These are phyloP conservation scores for Suillus brevipes DNA, from an alignment of 768 basidiomycete species.

Conservation along the genomic window DNA sequence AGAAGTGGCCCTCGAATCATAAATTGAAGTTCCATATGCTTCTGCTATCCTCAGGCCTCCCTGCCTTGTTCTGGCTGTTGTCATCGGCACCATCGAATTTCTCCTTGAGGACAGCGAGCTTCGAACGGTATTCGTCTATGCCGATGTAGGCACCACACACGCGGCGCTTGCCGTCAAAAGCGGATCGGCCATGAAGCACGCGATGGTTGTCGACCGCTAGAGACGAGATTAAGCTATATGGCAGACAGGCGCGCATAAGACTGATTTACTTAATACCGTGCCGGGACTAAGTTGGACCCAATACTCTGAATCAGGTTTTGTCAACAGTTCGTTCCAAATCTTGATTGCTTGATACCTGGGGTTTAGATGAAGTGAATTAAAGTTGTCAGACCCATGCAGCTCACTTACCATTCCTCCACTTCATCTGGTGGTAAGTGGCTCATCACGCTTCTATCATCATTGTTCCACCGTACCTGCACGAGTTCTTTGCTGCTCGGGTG, in stretches of 20 bases:
- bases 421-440: constrained; percentile 52
- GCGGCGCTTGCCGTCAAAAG: constrained; percentile 81
- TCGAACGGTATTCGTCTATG: constrained; percentile 85
- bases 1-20: constrained; percentile 28
- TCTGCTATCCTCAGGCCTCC: constrained; percentile 35
- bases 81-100: constrained; percentile 43
- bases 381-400: constrained; percentile 6
- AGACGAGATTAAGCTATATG: neutral
- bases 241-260: constrained; percentile 10
- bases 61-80: neutral
- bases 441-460: constrained; percentile 88
- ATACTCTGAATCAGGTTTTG: constrained; percentile 81
- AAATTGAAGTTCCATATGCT: constrained; percentile 60
- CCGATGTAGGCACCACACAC: constrained; percentile 98
- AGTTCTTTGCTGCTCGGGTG: constrained; percentile 61
- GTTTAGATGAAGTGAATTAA: constrained; percentile 2
- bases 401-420: constrained; percentile 79
- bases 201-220: constrained; percentile 91
- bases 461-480: constrained; percentile 88
- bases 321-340: constrained; percentile 73
- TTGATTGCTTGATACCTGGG: constrained; percentile 78
- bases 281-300: constrained; percentile 91
- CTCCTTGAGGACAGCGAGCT: constrained; percentile 66
- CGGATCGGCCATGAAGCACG: constrained; percentile 91
- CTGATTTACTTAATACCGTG: constrained; percentile 76